phyloP scores from a whole-genome alignment of 768 basidiomycete species.

The Boletellus ananiceps region DNA sequence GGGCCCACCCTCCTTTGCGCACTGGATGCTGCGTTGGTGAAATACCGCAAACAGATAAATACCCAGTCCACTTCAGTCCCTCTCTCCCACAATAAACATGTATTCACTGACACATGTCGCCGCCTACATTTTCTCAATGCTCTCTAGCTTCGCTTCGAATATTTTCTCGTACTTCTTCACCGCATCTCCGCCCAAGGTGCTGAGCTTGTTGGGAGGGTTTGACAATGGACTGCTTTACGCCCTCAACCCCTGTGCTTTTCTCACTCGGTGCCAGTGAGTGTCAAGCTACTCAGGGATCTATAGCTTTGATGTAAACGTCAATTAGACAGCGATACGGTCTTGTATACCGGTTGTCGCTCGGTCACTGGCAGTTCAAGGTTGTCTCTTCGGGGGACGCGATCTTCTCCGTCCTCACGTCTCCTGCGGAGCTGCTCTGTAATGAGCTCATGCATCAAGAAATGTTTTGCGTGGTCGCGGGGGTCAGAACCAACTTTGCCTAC shows the following conservation, averaged over 20 bases:
- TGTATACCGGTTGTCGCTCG: constrained; percentile 16
- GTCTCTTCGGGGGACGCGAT: constrained; percentile 15
- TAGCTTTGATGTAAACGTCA: neutral
- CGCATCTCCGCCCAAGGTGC: neutral
- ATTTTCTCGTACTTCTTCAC: no score
- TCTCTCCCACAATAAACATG: no score
- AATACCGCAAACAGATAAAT: no score
- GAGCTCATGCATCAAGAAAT: constrained; percentile 9
- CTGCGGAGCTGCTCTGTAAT: constrained; percentile 8
- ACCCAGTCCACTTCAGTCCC: no score
- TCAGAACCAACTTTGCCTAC: constrained; percentile 1
- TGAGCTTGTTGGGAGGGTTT: neutral
- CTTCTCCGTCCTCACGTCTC: constrained; percentile 4
- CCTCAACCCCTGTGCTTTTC: neutral
- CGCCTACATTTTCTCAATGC: no score
- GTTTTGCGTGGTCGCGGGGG: constrained; percentile 11
- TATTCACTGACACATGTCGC: no score
- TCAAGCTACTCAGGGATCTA: neutral
- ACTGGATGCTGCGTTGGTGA: no score
- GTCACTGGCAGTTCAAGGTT: constrained; percentile 12
- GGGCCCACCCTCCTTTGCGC: no score
- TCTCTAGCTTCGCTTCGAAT: no score
- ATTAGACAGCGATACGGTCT: constrained; percentile 15
- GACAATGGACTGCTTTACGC: neutral
- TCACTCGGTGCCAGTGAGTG: constrained; percentile 11